These are phyloP conservation scores for Flaveria ramosissima DNA, from an alignment of 129 eudicot species.

Conservation along the genomic window DNA sequence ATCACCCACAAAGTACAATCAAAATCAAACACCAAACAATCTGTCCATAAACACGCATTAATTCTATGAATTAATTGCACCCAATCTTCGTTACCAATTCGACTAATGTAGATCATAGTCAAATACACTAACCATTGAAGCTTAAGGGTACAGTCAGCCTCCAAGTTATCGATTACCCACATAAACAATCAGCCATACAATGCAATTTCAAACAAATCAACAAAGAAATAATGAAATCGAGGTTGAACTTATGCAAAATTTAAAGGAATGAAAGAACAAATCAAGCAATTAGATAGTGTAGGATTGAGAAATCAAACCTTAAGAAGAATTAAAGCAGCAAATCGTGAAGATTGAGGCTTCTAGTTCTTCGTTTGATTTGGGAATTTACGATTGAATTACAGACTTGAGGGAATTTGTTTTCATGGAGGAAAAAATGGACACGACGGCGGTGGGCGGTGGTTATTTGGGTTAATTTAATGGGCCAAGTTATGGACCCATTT, in stretches of 20 bases:
- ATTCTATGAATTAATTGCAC: background rate
- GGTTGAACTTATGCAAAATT: background rate
- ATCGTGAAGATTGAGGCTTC: background rate
- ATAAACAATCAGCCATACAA: background rate
- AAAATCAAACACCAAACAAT: background rate
- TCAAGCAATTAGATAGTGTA: background rate
- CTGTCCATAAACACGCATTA: background rate
- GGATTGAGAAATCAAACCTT: slow-evolving; percentile 13
- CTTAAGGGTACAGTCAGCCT: no score
- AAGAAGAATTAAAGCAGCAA: slow-evolving; percentile 1
- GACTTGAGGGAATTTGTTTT: background rate
- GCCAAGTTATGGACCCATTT: background rate
- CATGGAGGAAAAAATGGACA: slow-evolving; percentile 2
- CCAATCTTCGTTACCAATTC: background rate
- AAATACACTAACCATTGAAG: background rate
- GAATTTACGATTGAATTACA: background rate
- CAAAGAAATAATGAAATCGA: background rate
- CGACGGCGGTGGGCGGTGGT: background rate
- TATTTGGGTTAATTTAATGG: slow-evolving; percentile 2
- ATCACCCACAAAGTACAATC: background rate
- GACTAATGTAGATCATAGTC: background rate
- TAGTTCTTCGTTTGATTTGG: slow-evolving; percentile 4
- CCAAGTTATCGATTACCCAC: background rate
- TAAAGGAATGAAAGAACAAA: no score
- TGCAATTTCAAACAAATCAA: background rate